Evolutionary conservation across 371 early-diverging fungal species (phyloP), one percentile per base, ranked within the genome.

Genomic region (Syncephalastrum racemosum): DNA sequence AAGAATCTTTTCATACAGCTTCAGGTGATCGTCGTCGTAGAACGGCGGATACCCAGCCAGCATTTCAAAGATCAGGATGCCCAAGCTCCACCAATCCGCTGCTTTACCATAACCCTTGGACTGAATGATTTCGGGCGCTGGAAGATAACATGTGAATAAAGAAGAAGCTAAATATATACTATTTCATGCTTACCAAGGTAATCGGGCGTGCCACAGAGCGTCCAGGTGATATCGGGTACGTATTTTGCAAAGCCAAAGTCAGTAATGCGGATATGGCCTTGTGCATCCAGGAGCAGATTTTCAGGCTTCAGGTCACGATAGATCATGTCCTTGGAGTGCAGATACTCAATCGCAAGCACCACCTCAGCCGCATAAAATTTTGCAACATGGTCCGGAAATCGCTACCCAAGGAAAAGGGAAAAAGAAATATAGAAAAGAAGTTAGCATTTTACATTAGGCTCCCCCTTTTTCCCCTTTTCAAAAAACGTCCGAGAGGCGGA

Each of bases 231-330:
- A 64, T 95, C 93, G 14, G 90, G 88, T 0, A 97, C 91, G 59
- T 89, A 75, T 66, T 97, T 98, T 40, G 98, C 96, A 77, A 98
- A 98, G 7, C 99, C 99, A 79, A 99, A 96, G 75, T 99, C 99
- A 4, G 97, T 95, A 63, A 99, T 90, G 77, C 95, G 96, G 67
- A 98, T 91, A 69, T 99, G 95, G 1, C 99, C 99, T 55, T 81
- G 76, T 16, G 77, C 68, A 62, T 90, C 92, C 58, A 97, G 71
- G 44, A 97, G 68, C 52, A 97, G 69, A 70, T 97, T 97, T 75
- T 89, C 94, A 4, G 97, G 96, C 69, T 95, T 93, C 57, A 96
- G 75, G 80, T 96, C 96, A 25, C 97, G 84, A 81, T 96, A 96
- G 54, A 95, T 88, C 51, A 94, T 88, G 55, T 92, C 90, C 60